Conservation (phyloP, 2,329 filamentous ascomycete genomes). For the Calonectria honghensis region DNA sequence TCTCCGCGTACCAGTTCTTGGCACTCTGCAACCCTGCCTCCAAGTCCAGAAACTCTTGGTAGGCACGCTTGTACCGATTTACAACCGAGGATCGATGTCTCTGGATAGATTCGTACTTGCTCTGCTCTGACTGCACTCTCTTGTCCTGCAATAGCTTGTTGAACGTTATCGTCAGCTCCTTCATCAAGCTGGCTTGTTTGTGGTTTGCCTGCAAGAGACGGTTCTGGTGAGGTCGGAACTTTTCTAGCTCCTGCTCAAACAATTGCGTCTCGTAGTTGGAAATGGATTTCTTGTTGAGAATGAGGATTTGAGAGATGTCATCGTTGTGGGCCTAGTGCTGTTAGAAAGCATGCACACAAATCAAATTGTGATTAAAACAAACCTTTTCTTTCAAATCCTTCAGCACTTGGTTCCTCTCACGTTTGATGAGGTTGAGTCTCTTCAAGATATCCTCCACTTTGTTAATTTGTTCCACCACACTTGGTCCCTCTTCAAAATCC, state of each 20-base stretch:
- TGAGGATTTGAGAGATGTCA: conserved; percentile 97
- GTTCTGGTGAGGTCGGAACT: conserved; percentile 94
- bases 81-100: conserved; percentile 88
- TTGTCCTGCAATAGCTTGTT: conserved; percentile 94
- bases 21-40: conserved; percentile 90
- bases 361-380: conserved; percentile 50
- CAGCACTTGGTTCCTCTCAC: conserved; percentile 91
- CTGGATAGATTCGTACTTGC: conserved; percentile 93
- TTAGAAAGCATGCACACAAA: conserved; percentile 35
- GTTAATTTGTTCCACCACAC: conserved; percentile 91
- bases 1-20: conserved; percentile 95
- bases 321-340: conserved; percentile 87
- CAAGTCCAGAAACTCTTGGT: conserved; percentile 94
- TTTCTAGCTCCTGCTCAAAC: conserved; percentile 97
- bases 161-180: conserved; percentile 92
- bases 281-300: conserved; percentile 98
- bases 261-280: conserved; percentile 93
- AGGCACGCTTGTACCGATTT: conserved; percentile 91
- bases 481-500: conserved; percentile 88
- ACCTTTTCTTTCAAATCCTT: conserved; percentile 99
- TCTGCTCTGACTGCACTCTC: conserved; percentile 93
- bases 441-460: conserved; percentile 92
- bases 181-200: conserved; percentile 95
- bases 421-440: conserved; percentile 93
- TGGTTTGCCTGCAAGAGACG: conserved; percentile 94